Evolutionary conservation across 1,284 basidiomycete species (phyloP), one percentile per base, ranked within the genome.

Genomic region (Erythrobasidium hasegawianum): DNA sequence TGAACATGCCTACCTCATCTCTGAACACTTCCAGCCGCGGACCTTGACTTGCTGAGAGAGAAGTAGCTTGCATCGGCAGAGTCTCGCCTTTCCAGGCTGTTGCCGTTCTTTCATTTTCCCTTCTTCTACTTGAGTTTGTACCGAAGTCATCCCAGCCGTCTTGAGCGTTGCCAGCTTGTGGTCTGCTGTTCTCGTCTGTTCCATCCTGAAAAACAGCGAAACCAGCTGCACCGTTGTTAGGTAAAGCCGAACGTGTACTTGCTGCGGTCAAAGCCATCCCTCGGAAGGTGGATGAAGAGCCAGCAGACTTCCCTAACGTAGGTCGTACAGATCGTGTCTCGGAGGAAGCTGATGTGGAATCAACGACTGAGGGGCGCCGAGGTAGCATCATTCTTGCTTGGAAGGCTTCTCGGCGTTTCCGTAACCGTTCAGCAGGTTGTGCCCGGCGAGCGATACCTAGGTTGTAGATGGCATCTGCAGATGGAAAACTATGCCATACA

Each of bases 371-470:
- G 58, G 74, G 74, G 1, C 77, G 75, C 2, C 78, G 76, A 3
- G 78, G 75, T 2, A 76, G 76, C 71, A 80, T 76, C 75, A 81
- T 81, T 14, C 90, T 85, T 69, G 87, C 87, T 71, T 89, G 86
- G 77, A 94, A 97, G 45, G 92, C 88, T 29, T 84, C 81, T 76
- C 93, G 90, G 57, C 86, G 82, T 57, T 83, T 85, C 79, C 93
- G 93, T 62, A 98, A 82, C 22, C 91, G 83, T 72, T 93, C 90
- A 16, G 89, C 74, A 1, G 93, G 93, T 14, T 88, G 83, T 9
- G 88, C 91, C 69, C 84, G 84, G 20, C 88, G 86, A 56, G 86
- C 83, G 70, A 98, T 89, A 18, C 94, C 95, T 54, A 88, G 83
- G 20, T 83, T 83, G 79, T 90, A 97, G 20, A 92, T 83, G 53